Percentiles rank a stretch among this genome's conserved stretches.
phyloP scores from a whole-genome alignment of 192 early-diverging fungal genomes.

The Spinellus fusiger region DNA sequence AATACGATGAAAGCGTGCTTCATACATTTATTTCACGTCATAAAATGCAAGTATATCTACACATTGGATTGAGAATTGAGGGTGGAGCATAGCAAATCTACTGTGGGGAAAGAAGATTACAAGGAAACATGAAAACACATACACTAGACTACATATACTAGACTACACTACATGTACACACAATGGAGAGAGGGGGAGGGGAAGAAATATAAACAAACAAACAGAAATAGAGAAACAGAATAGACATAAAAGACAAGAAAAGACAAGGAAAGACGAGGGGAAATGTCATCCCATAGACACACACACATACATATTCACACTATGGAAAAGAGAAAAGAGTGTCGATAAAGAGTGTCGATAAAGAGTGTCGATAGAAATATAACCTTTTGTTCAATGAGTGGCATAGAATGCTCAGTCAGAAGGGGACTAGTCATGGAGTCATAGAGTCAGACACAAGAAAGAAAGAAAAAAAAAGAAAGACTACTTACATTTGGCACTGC shows the following conservation, averaged over 20 bases:
- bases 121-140: not conserved
- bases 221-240: not conserved
- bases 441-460: no score
- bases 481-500: no score
- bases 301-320: no score
- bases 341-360: no score
- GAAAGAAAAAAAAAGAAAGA: no score
- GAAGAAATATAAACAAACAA: not conserved
- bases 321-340: not conserved
- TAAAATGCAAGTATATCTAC: not conserved
- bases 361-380: no score
- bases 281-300: no score
- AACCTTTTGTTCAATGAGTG: no score
- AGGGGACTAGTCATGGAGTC: no score
- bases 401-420: no score
- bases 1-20: slow-evolving; percentile 4
- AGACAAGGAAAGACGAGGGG: not conserved
- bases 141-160: not conserved
- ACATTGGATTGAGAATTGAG: not conserved
- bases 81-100: not conserved
- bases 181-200: not conserved
- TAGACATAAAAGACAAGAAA: not conserved
- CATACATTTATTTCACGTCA: slow-evolving; percentile 1
- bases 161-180: no score
- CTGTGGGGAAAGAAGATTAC: not conserved